These are phyloP conservation scores for Emericellopsis terricola DNA, from an alignment of 495 filamentous ascomycete genomes.

Conservation along the genomic window DNA sequence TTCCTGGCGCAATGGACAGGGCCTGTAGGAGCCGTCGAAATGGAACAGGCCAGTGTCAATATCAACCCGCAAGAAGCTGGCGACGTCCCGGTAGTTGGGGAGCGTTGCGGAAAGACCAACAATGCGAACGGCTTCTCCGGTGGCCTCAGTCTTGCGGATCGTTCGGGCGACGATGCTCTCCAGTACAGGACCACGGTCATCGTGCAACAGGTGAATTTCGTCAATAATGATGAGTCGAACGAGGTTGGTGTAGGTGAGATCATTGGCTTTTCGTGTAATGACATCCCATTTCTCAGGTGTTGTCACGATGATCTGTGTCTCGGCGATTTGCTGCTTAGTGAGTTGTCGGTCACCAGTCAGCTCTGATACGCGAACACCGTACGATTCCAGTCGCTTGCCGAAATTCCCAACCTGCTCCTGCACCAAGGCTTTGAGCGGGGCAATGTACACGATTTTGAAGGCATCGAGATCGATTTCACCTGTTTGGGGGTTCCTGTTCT, in stretches of 20 bases:
- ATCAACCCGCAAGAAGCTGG: conserved; percentile 87
- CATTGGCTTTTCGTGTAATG: conserved; percentile 93
- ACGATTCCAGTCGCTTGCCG: conserved; percentile 74
- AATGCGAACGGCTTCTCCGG: conserved; percentile 75
- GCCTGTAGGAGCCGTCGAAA: conserved; percentile 87
- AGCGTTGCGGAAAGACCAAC: conserved; percentile 89
- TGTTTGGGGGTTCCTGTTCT: conserved; percentile 69
- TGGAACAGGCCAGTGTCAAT: conserved; percentile 75
- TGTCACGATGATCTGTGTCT: conserved; percentile 96
- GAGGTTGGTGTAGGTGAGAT: conserved; percentile 91
- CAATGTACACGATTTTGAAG: conserved; percentile 96
- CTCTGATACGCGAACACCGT: conserved; percentile 82
- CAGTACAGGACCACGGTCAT: conserved; percentile 90
- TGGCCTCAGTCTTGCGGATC: conserved; percentile 82
- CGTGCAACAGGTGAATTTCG: conserved; percentile 93
- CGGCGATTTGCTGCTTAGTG: conserved; percentile 94
- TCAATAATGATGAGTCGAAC: conserved; percentile 92
- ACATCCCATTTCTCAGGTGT: conserved; percentile 99
- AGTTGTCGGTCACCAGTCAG: conserved; percentile 95
- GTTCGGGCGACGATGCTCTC: conserved; percentile 95
- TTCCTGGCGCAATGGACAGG: conserved; percentile 86
- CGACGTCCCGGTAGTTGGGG: conserved; percentile 94
- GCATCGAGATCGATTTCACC: conserved; percentile 86
- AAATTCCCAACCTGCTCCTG: conserved; percentile 97
- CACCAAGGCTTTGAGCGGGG: conserved; percentile 84